phyloP scores from a whole-genome alignment of 1,284 basidiomycete genomes.

The Malassezia psittaci region DNA sequence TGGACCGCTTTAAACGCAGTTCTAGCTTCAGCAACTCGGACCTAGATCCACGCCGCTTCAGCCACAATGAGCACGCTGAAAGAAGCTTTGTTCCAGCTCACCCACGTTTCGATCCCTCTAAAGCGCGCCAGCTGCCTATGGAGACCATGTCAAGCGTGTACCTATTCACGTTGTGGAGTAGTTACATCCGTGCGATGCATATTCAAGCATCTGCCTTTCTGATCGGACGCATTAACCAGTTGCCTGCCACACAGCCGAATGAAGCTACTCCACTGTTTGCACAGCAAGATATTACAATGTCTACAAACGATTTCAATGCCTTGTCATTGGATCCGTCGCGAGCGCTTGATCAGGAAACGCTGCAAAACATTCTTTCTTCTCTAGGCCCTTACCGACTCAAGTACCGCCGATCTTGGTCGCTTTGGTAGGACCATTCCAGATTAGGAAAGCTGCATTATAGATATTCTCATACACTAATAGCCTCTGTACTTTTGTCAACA shows the following conservation, averaged over 20 bases:
- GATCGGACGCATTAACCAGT: background rate
- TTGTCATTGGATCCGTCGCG: constrained; percentile 1
- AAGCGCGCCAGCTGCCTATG: constrained; percentile 3
- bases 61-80: background rate
- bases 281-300: background rate
- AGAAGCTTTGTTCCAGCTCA: constrained; percentile 11
- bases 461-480: no score
- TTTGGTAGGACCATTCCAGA: no score
- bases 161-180: constrained; percentile 19
- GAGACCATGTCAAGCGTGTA: constrained; percentile 15
- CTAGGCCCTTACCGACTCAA: background rate
- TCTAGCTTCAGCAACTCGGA: background rate
- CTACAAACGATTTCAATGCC: background rate
- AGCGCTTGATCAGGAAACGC: background rate
- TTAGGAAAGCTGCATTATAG: no score
- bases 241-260: background rate
- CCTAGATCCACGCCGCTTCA: background rate
- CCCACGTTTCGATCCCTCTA: constrained; percentile 12
- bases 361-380: background rate
- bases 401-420: background rate
- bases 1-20: background rate
- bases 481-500: no score
- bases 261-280: constrained; percentile 3
- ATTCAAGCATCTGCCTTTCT: constrained; percentile 13
- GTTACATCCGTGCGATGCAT: constrained; percentile 14